These are phyloP conservation scores for Zasmidium citrigriseum DNA, from an alignment of 2,329 filamentous ascomycete genomes.

Conservation along the genomic window DNA sequence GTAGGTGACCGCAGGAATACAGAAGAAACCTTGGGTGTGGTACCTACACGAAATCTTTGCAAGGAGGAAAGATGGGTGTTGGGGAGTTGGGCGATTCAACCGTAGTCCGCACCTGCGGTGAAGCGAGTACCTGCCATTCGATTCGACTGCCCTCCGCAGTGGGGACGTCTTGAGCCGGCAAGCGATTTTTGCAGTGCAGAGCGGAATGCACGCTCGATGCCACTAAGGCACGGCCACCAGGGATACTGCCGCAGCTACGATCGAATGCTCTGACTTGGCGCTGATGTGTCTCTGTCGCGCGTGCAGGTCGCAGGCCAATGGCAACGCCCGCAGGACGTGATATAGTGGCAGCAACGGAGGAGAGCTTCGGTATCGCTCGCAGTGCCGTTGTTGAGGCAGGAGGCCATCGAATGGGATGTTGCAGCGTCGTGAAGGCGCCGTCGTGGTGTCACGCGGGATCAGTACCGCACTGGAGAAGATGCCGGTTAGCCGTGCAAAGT, in stretches of 20 bases:
- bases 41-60: neutral
- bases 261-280: neutral
- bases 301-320: neutral
- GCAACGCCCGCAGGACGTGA: neutral
- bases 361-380: neutral
- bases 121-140: conserved; percentile 3
- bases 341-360: neutral
- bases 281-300: neutral
- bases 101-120: neutral
- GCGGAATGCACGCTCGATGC: conserved; percentile 5
- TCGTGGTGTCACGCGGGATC: neutral
- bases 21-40: too few species aligned
- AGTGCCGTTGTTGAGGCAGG: neutral
- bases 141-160: neutral
- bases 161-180: neutral
- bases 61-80: neutral
- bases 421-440: neutral
- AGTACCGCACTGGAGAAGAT: conserved; percentile 4
- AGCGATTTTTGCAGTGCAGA: conserved; percentile 3
- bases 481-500: conserved; percentile 1
- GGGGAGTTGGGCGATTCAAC: neutral
- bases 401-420: neutral
- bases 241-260: conserved; percentile 3
- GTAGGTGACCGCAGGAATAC: too few species aligned
- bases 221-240: neutral